Base-by-base conservation (phyloP, 129 eudicot genomes). In the Flaveria sonorensis region DNA sequence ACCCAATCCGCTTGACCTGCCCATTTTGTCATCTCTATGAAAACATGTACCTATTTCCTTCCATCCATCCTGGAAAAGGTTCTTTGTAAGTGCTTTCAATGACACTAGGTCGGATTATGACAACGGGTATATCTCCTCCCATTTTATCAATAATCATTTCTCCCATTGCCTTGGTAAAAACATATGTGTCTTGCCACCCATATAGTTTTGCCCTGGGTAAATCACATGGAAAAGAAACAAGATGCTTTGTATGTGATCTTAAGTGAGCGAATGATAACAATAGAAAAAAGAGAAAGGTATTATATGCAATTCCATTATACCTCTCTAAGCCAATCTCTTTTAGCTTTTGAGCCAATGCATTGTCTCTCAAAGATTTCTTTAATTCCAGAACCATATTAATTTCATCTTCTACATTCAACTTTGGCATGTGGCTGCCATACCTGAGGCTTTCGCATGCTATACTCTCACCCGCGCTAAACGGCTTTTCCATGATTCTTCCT, bases 41-140 rank as follows among this genome's bases (percentile, higher is more conserved):
- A 21, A 55, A 46, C 8, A 0, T 61, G 32, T 80, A 93, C 98
- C 98, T 91, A 70, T 85, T 94, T 79, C 98, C 98, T 87, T 94
- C 98, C 92, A 94, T 94, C 98, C 98, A 94, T 80, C 98, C 97
- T 10, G 98, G 96, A 79, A 94, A 94, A 46, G 98, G 98, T 80
- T 94, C 97, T 81, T 81, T 87, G 82, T 89, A 87, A 56, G 98
- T 94, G 83, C 98, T 94, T 76, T 94, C 98, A 59, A 94, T 91
- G 55, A 94, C 97, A 74, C 98, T 94, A 16, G 98, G 98, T 57
- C 98, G 88, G n/a, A 94, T 92, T 53, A 94, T 90, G 42, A 94
- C 97, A 7, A 91, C 83, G 8, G 98, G 98, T 61, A 89, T 84
- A 51, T 94, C 97, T 26, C 92, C 96, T 79, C 93, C 85, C 86